Percentiles rank a stretch among this genome's conserved stretches.
These are phyloP conservation scores for Echium plantagineum DNA, from an alignment of 257 asterid genomes.

Conservation along the genomic window DNA sequence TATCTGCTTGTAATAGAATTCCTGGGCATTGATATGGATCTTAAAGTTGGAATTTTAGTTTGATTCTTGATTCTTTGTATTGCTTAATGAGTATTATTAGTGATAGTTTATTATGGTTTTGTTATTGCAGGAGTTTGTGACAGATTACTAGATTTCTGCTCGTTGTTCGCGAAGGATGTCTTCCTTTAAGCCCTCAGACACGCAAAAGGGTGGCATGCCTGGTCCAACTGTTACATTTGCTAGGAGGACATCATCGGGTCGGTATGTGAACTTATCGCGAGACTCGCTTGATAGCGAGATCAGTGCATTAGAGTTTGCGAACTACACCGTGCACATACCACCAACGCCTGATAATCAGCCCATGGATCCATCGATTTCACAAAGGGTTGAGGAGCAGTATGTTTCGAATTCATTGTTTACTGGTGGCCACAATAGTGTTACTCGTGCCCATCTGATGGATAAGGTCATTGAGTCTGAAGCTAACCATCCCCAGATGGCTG, in stretches of 20 bases:
- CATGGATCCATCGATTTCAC: constrained; percentile 70
- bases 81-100: constrained; percentile 10
- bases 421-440: constrained; percentile 72
- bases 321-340: constrained; percentile 82
- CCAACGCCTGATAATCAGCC: constrained; percentile 96
- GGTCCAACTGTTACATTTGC: constrained; percentile 57
- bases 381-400: constrained; percentile 82
- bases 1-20: not conserved
- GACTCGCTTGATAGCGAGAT: constrained; percentile 90
- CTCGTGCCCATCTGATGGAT: constrained; percentile 94
- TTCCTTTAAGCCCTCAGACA: constrained; percentile 39
- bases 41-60: not conserved
- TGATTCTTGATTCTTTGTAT: not conserved
- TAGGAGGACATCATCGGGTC: constrained; percentile 68
- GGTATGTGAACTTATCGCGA: constrained; percentile 75
- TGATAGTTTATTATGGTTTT: constrained; percentile 7
- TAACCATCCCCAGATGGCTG: constrained; percentile 90
- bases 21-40: not conserved
- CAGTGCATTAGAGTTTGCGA: constrained; percentile 49
- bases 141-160: constrained; percentile 10
- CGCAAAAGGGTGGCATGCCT: constrained; percentile 30
- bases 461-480: constrained; percentile 85
- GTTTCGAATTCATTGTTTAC: constrained; percentile 80
- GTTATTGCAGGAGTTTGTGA: constrained; percentile 31
- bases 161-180: constrained; percentile 32